These are phyloP conservation scores for Rhizoclosmatium globosum DNA, from an alignment of 192 early-diverging fungal genomes.

Conservation along the genomic window DNA sequence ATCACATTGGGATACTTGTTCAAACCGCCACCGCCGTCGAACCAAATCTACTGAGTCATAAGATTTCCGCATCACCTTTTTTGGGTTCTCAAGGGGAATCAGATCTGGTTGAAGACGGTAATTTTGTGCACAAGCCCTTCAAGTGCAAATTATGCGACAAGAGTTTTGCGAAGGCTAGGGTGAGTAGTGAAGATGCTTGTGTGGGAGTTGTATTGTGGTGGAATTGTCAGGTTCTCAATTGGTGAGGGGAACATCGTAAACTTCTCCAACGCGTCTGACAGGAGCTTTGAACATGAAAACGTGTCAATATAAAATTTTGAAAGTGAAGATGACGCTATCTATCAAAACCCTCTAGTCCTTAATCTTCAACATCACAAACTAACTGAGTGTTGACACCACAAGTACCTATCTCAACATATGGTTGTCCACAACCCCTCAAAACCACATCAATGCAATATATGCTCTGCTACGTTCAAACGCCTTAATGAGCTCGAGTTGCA, in stretches of 20 bases:
- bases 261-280: no score
- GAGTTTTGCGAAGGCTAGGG: conserved; percentile 15
- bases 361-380: background rate
- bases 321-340: no score
- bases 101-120: background rate
- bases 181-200: background rate
- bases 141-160: conserved; percentile 1
- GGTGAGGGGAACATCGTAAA: no score
- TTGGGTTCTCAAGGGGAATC: background rate
- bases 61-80: background rate
- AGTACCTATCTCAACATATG: conserved; percentile 15
- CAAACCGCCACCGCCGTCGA: background rate
- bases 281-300: no score
- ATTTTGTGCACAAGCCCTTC: background rate
- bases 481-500: conserved; percentile 8
- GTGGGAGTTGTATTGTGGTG: background rate
- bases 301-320: no score
- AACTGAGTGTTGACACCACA: background rate
- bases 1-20: background rate
- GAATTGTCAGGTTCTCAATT: background rate
- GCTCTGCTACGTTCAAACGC: background rate
- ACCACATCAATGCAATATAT: background rate
- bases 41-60: background rate
- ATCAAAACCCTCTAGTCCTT: background rate
- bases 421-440: background rate